Evolutionary conservation across 2,329 filamentous ascomycete species (phyloP).

Genomic region (Fusarium ambrosium): DNA sequence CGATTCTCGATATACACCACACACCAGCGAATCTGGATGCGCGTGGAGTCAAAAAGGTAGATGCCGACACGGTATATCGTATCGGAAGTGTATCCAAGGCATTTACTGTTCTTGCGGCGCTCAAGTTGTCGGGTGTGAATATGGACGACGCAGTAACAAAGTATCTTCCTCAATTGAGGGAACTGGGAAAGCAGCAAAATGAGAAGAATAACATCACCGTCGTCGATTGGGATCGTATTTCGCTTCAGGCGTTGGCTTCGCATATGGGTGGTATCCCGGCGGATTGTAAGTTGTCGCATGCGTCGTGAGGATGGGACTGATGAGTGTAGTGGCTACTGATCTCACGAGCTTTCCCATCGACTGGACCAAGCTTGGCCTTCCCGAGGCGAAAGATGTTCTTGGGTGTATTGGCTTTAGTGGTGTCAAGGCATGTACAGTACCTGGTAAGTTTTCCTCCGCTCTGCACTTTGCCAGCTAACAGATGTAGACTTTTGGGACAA

Average conservation of each 20-base stretch:
- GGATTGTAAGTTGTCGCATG: background rate
- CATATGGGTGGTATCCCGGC: conserved; percentile 21
- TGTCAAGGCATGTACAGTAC: background rate
- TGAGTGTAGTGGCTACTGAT: conserved; percentile 9
- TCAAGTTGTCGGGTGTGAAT: background rate
- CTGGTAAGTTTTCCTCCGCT: background rate
- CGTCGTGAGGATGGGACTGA: background rate
- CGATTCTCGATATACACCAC: conserved; percentile 7
- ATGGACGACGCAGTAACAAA: conserved; percentile 20
- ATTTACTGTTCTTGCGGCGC: conserved; percentile 8
- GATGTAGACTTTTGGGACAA: conserved; percentile 10
- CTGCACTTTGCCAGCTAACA: background rate
- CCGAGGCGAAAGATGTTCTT: background rate
- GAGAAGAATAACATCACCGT: conserved; percentile 1
- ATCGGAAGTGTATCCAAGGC: conserved; percentile 18
- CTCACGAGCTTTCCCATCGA: conserved; percentile 5
- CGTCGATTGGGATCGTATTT: conserved; percentile 11
- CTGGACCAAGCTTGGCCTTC: conserved; percentile 21
- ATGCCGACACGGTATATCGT: conserved; percentile 13
- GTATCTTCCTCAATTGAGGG: conserved; percentile 14
- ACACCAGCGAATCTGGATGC: conserved; percentile 11
- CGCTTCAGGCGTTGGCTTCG: conserved; percentile 5
- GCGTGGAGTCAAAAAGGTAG: conserved; percentile 10
- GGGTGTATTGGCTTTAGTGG: conserved; percentile 9
- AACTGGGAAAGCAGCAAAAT: conserved; percentile 8